phyloP scores from a whole-genome alignment of 495 filamentous ascomycete species.

The Aspergillus conjunctus region DNA sequence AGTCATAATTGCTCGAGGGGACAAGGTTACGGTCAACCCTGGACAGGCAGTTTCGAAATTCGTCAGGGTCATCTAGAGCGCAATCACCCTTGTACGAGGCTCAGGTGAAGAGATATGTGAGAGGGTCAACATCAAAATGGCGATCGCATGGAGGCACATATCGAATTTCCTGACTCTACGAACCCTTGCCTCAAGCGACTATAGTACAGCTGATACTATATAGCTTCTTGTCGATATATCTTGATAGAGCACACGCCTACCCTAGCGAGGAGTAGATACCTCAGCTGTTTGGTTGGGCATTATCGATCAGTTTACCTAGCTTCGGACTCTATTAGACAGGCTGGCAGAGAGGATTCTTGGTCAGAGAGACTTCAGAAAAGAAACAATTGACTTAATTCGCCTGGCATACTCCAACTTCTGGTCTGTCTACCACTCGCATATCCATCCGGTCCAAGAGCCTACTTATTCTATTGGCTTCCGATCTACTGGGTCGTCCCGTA shows the following conservation, averaged over 20 bases:
- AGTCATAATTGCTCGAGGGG: slow-evolving; percentile 20
- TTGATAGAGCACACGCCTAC: slow-evolving; percentile 62
- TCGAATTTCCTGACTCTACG: slow-evolving; percentile 28
- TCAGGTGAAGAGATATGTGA: slow-evolving; percentile 21
- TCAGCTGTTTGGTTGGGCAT: slow-evolving; percentile 40
- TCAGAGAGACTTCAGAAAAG: slow-evolving; percentile 36
- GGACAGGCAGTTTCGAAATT: slow-evolving; percentile 13
- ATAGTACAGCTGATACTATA: slow-evolving; percentile 62
- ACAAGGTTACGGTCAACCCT: slow-evolving; percentile 18
- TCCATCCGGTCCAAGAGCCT: slow-evolving; percentile 21
- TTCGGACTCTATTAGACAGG: slow-evolving; percentile 51
- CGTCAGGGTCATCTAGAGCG: slow-evolving; percentile 12
- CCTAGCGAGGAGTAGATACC: slow-evolving; percentile 56
- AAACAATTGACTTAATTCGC: slow-evolving; percentile 50
- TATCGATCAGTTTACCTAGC: slow-evolving; percentile 49
- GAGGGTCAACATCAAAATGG: slow-evolving; percentile 25
- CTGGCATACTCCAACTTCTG: slow-evolving; percentile 37
- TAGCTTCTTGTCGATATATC: slow-evolving; percentile 68
- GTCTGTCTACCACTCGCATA: slow-evolving; percentile 25
- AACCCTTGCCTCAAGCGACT: slow-evolving; percentile 41
- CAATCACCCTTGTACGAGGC: slow-evolving; percentile 11
- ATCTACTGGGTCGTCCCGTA: slow-evolving; percentile 40
- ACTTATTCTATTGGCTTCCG: slow-evolving; percentile 24
- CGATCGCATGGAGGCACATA: slow-evolving; percentile 23
- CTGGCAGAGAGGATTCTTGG: slow-evolving; percentile 37